Evolutionary conservation across 495 filamentous ascomycete species (phyloP).

Genomic region (Aspergillus wentii): DNA sequence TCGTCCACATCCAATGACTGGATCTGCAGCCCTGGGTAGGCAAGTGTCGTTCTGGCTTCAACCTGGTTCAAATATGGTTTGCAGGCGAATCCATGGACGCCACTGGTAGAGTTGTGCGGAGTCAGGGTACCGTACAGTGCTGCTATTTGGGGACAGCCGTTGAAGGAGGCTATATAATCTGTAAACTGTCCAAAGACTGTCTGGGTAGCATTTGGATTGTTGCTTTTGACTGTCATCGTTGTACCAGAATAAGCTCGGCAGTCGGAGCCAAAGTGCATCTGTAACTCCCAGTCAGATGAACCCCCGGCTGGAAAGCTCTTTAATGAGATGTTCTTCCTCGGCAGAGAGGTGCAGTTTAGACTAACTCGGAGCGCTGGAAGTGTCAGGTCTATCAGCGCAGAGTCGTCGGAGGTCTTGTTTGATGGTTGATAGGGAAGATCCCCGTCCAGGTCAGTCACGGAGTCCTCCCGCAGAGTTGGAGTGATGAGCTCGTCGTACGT

Average conservation of each 20-base stretch:
- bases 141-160: too few relatives aligned
- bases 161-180: too few relatives aligned
- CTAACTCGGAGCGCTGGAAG: constrained; percentile 4
- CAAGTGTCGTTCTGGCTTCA: background rate
- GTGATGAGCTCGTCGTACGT: constrained; percentile 14
- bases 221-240: background rate
- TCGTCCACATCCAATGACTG: background rate
- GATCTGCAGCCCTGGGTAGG: background rate
- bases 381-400: background rate
- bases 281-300: too few relatives aligned
- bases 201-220: background rate
- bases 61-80: constrained; percentile 1
- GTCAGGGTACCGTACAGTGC: background rate
- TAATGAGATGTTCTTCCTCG: too few relatives aligned
- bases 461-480: constrained; percentile 1
- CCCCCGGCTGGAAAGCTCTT: too few relatives aligned
- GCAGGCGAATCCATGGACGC: constrained; percentile 2
- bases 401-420: background rate
- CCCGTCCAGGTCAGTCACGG: background rate
- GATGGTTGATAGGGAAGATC: background rate
- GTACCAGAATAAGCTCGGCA: too few relatives aligned
- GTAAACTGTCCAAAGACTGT: background rate
- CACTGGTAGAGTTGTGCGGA: constrained; percentile 1
- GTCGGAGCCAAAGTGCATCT: too few relatives aligned
- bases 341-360: constrained; percentile 5